Percentiles rank a stretch among this genome's conserved stretches.
Evolutionary conservation across 768 basidiomycete genomes (phyloP).

Genomic region (Russula sp.): DNA sequence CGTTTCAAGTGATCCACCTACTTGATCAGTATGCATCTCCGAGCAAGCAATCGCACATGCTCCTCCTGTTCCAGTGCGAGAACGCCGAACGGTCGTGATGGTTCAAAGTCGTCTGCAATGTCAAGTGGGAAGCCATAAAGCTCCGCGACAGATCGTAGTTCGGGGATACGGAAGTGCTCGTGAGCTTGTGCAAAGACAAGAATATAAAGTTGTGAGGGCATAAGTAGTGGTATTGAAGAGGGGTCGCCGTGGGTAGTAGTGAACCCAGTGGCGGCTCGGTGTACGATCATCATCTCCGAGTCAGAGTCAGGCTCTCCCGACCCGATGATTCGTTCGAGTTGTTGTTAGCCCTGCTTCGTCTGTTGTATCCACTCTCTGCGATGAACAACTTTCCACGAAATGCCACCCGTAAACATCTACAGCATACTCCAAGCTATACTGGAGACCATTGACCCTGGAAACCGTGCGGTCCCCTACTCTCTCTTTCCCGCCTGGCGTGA

Average conservation of each 20-base stretch:
- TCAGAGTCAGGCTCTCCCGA: no score
- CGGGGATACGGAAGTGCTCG: conserved; percentile 76
- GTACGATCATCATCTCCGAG: no score
- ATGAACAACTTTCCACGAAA: background rate
- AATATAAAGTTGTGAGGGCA: conserved; percentile 36
- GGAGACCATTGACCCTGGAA: conserved; percentile 26
- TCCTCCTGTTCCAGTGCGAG: conserved; percentile 60
- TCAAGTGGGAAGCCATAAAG: conserved; percentile 57
- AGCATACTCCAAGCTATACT: conserved; percentile 21
- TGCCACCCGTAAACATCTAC: conserved; percentile 4
- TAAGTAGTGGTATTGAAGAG: no score
- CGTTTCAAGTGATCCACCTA: conserved; percentile 35
- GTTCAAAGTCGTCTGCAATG: conserved; percentile 40
- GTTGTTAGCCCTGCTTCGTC: background rate
- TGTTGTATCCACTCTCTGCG: background rate
- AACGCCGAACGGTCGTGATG: conserved; percentile 66
- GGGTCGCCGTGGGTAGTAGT: no score
- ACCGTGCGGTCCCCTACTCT: conserved; percentile 25
- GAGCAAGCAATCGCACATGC: conserved; percentile 65
- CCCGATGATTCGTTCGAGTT: no score
- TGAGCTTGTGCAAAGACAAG: conserved; percentile 79
- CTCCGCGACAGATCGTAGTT: conserved; percentile 70
- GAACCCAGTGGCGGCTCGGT: no score
- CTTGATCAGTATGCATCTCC: conserved; percentile 81
- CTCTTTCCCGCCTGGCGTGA: background rate